Evolutionary conservation across 768 basidiomycete species (phyloP).

Genomic region (Nidularia pulvinata): DNA sequence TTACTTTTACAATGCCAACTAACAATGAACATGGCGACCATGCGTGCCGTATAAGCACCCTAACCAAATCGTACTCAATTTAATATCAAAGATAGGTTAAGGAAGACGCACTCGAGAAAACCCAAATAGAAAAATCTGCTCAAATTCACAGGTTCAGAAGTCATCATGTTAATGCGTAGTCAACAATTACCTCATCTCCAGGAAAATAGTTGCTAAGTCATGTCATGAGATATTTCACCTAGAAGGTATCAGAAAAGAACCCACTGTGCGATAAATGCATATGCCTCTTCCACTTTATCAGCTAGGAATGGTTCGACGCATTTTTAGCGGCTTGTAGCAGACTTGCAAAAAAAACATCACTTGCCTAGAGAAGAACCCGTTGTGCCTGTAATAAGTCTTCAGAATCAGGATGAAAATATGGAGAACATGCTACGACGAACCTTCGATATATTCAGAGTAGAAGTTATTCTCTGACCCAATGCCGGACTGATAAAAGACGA

Average conservation of each 20-base stretch:
- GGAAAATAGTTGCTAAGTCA: slow-evolving; percentile 60
- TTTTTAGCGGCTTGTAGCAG: slow-evolving; percentile 2
- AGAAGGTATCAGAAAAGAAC: slow-evolving; percentile 16
- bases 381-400: slow-evolving; percentile 39
- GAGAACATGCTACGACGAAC: slow-evolving; percentile 47
- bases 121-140: slow-evolving; percentile 30
- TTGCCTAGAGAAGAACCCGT: slow-evolving; percentile 64
- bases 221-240: not conserved
- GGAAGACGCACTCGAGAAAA: no score
- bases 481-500: slow-evolving; percentile 66
- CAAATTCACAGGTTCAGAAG: slow-evolving; percentile 80
- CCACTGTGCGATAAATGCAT: slow-evolving; percentile 81
- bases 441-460: slow-evolving; percentile 62
- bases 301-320: slow-evolving; percentile 28
- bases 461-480: slow-evolving; percentile 57
- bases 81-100: no score
- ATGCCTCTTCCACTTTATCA: slow-evolving; percentile 77
- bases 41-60: slow-evolving; percentile 79
- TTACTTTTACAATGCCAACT: slow-evolving; percentile 13
- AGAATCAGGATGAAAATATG: not conserved
- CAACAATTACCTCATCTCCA: slow-evolving; percentile 78
- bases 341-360: slow-evolving; percentile 5
- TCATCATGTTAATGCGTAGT: no score
- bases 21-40: slow-evolving; percentile 73
- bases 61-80: no score